Percentiles rank a stretch among this genome's conserved stretches.
Evolutionary conservation across 1,284 basidiomycete genomes (phyloP).

Genomic region (Thecaphora thlaspeos): DNA sequence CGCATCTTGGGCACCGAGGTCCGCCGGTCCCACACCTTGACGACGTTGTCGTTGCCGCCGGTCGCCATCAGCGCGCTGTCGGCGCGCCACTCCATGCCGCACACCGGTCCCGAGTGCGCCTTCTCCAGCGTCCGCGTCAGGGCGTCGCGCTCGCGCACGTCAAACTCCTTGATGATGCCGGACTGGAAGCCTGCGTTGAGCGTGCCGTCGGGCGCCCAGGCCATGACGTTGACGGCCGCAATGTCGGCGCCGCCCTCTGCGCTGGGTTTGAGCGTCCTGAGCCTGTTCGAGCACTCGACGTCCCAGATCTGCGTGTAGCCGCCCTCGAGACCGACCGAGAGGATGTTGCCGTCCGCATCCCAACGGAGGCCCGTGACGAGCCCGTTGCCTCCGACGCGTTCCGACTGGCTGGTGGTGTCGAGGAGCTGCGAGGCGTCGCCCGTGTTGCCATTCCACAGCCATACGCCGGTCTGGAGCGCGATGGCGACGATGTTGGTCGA

Average conservation of each 20-base stretch:
- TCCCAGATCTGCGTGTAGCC: conserved; percentile 97
- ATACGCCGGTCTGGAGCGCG: conserved; percentile 44
- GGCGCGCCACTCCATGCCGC: conserved; percentile 52
- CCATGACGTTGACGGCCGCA: conserved; percentile 39
- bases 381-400: conserved; percentile 52
- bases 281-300: conserved; percentile 72
- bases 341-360: conserved; percentile 79
- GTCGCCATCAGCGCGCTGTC: conserved; percentile 76
- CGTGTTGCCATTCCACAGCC: conserved; percentile 81
- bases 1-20: conserved; percentile 86
- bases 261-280: conserved; percentile 66
- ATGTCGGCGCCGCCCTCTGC: conserved; percentile 50
- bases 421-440: conserved; percentile 75
- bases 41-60: conserved; percentile 93
- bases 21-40: conserved; percentile 85
- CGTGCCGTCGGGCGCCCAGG: conserved; percentile 54
- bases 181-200: conserved; percentile 49
- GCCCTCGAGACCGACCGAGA: conserved; percentile 79
- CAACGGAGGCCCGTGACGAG: conserved; percentile 78
- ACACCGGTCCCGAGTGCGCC: conserved; percentile 51
- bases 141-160: conserved; percentile 48
- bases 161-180: conserved; percentile 54
- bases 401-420: conserved; percentile 44
- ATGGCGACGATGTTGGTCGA: conserved; percentile 67
- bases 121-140: conserved; percentile 46